These are phyloP conservation scores for Sporothrix schenckii DNA, from an alignment of 2,329 filamentous ascomycete species.

Conservation along the genomic window DNA sequence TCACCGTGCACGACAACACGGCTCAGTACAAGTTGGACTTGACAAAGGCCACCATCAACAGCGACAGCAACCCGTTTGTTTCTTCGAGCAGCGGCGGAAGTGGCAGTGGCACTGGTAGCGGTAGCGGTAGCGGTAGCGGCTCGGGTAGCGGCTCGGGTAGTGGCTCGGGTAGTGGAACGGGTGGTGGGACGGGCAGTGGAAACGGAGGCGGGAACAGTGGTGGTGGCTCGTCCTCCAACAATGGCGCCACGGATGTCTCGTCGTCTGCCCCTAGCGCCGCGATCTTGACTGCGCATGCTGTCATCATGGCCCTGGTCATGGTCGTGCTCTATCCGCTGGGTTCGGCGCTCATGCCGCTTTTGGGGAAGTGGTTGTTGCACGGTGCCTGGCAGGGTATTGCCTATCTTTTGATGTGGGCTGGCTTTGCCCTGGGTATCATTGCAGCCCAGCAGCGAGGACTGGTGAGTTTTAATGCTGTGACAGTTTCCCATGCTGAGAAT, in stretches of 20 bases:
- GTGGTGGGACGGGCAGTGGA: neutral
- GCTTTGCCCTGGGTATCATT: conserved; percentile 60
- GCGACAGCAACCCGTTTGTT: conserved; percentile 58
- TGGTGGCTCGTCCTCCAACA: conserved; percentile 17
- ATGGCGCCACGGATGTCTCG: conserved; percentile 37
- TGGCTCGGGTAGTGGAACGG: conserved; percentile 10
- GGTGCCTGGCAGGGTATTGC: conserved; percentile 58
- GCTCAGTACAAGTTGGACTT: conserved; percentile 54
- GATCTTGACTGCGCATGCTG: conserved; percentile 54
- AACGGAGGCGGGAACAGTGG: conserved; percentile 9
- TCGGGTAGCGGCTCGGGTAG: conserved; percentile 30
- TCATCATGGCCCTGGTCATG: conserved; percentile 64
- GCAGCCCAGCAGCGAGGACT: conserved; percentile 47
- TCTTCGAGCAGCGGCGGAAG: conserved; percentile 31
- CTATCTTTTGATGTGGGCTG: conserved; percentile 62
- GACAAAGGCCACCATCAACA: conserved; percentile 49
- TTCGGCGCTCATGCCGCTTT: conserved; percentile 61
- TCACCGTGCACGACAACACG: conserved; percentile 53
- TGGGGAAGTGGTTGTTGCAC: conserved; percentile 62
- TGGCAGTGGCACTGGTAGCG: conserved; percentile 28
- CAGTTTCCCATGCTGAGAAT: neutral
- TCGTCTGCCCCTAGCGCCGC: conserved; percentile 27
- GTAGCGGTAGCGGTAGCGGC: conserved; percentile 22
- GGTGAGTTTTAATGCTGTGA: conserved; percentile 45
- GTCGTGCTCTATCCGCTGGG: conserved; percentile 63